Percentiles rank a stretch among this genome's conserved stretches.
phyloP scores from a whole-genome alignment of 768 basidiomycete genomes.

The Dioszegia hungarica region DNA sequence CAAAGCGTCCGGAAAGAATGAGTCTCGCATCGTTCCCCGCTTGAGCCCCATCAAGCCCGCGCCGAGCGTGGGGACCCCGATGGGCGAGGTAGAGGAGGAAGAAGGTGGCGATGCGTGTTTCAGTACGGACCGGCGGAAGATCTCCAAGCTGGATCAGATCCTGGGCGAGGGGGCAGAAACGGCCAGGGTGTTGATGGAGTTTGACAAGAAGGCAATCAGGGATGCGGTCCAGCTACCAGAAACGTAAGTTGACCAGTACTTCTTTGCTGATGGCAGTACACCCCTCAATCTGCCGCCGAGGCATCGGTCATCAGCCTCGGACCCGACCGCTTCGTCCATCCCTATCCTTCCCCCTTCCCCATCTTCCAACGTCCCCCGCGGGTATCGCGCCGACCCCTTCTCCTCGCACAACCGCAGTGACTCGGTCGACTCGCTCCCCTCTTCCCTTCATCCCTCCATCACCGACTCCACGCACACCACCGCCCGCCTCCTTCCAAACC shows the following conservation, averaged over 20 bases:
- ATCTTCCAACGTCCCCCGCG: background rate
- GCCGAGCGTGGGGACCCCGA: conserved; percentile 16
- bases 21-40: conserved; percentile 21
- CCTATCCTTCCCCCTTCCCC: conserved; percentile 3
- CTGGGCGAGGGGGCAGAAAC: conserved; percentile 33
- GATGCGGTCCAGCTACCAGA: background rate
- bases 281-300: conserved; percentile 11
- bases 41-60: background rate
- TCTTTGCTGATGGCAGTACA: background rate
- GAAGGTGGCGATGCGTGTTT: background rate
- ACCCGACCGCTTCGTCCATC: background rate
- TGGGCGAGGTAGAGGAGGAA: conserved; percentile 9
- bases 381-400: background rate
- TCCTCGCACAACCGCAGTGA: conserved; percentile 1
- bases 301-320: conserved; percentile 12
- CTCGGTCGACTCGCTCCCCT: conserved; percentile 32
- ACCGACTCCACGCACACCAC: conserved; percentile 27
- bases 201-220: conserved; percentile 16
- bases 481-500: conserved; percentile 11
- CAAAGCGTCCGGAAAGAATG: conserved; percentile 20
- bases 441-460: conserved; percentile 26
- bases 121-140: background rate
- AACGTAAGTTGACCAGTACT: background rate
- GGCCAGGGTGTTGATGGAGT: conserved; percentile 19
- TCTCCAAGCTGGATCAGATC: conserved; percentile 27